These are phyloP conservation scores for Kluyveromyces nonfermentans DNA, from an alignment of 805 yeast species.

Conservation along the genomic window DNA sequence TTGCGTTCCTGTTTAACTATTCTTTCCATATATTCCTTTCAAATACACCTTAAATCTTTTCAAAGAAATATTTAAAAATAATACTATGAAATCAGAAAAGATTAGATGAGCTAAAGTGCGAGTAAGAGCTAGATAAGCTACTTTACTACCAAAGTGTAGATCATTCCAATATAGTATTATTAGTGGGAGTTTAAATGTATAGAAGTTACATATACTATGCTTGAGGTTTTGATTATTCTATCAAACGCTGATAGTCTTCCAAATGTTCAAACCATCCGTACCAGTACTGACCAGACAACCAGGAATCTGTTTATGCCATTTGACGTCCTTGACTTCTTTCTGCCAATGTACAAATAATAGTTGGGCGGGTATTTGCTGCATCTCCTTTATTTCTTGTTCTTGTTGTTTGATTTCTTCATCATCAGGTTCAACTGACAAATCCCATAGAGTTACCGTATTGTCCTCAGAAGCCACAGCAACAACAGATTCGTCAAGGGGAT, in stretches of 20 bases:
- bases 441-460: slow-evolving; percentile 96
- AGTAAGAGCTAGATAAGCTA: too few relatives aligned
- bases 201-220: not conserved
- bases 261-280: slow-evolving; percentile 84
- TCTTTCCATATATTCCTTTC: not conserved
- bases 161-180: too few relatives aligned
- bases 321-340: slow-evolving; percentile 91
- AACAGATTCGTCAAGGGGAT: slow-evolving; percentile 91
- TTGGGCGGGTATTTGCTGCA: slow-evolving; percentile 91
- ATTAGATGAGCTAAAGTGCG: not conserved
- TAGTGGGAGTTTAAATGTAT: not conserved
- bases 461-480: slow-evolving; percentile 95
- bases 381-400: slow-evolving; percentile 63
- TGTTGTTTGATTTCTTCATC: slow-evolving; percentile 93
- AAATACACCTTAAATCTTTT: not conserved
- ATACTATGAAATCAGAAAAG: not conserved
- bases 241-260: slow-evolving; percentile 94
- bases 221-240: not conserved
- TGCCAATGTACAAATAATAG: slow-evolving; percentile 97
- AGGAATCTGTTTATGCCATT: slow-evolving; percentile 96
- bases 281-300: slow-evolving; percentile 94
- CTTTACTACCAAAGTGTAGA: not conserved
- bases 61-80: not conserved
- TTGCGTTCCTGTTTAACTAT: not conserved
- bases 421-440: slow-evolving; percentile 95